These are phyloP conservation scores for Tremella yokohamensis DNA, from an alignment of 768 basidiomycete species.

Conservation along the genomic window DNA sequence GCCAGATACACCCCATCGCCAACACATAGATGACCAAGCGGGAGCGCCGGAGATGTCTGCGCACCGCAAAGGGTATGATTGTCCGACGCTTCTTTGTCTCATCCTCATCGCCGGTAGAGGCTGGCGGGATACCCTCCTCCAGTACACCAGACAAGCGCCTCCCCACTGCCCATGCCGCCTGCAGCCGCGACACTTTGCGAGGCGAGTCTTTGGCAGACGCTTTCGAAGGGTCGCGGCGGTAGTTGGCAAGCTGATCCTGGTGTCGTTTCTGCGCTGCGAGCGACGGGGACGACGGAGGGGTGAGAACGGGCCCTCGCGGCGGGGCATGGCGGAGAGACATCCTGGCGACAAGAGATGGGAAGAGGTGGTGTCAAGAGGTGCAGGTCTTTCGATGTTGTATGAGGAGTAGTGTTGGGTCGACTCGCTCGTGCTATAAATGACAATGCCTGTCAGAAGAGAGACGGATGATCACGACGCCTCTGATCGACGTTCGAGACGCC, in stretches of 20 bases:
- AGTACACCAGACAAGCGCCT: neutral
- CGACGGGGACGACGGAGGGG: neutral
- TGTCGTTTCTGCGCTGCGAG: neutral
- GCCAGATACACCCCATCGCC: neutral
- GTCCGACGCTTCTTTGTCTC: constrained; percentile 1
- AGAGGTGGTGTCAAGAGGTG: too few relatives aligned
- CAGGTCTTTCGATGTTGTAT: too few relatives aligned
- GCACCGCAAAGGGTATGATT: neutral
- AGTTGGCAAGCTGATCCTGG: neutral
- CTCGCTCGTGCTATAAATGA: too few relatives aligned
- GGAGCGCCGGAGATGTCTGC: neutral
- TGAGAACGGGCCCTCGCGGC: constrained; percentile 7
- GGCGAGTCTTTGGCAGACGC: neutral
- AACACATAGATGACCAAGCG: constrained; percentile 1
- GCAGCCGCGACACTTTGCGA: neutral
- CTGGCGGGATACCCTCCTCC: constrained; percentile 1
- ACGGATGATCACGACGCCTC: too few relatives aligned
- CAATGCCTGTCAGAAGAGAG: too few relatives aligned
- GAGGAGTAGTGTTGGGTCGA: too few relatives aligned
- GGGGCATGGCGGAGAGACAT: neutral
- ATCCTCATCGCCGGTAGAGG: neutral
- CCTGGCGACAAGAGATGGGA: too few relatives aligned
- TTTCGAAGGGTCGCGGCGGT: constrained; percentile 3
- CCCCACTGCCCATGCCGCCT: neutral
- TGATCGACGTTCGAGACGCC: too few relatives aligned